phyloP scores from a whole-genome alignment of 176 grass and related monocot species.

The Thinopyrum elongatum region DNA sequence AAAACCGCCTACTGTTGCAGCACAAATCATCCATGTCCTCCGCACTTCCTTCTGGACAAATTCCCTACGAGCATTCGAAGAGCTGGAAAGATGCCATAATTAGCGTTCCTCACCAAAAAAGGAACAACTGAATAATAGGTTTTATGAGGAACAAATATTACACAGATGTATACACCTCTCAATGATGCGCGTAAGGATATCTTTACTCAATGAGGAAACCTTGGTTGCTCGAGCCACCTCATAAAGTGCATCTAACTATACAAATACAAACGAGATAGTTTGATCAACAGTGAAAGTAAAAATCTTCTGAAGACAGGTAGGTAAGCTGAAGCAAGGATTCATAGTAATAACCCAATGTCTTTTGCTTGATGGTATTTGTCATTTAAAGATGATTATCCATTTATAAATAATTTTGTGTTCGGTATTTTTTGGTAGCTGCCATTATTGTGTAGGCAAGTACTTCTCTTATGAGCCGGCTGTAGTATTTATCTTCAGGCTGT shows the following conservation, averaged over 20 bases:
- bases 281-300: not conserved
- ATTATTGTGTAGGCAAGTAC: too few relatives aligned
- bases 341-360: not conserved
- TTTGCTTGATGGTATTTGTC: not conserved
- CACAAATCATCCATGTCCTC: not conserved
- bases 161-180: too few relatives aligned
- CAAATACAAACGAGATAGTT: not conserved
- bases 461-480: too few relatives aligned
- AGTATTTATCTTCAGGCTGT: too few relatives aligned
- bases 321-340: not conserved
- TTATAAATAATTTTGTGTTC: not conserved
- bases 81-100: not conserved
- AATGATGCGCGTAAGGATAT: not conserved
- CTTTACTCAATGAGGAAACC: not conserved
- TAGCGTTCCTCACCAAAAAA: not conserved
- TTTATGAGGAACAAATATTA: not conserved
- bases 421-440: too few relatives aligned
- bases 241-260: not conserved
- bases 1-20: not conserved
- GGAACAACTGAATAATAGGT: not conserved
- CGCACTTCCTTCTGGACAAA: not conserved
- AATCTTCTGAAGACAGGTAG: not conserved
- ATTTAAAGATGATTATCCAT: not conserved
- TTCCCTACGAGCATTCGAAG: not conserved
- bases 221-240: not conserved